Evolutionary conservation across 495 filamentous ascomycete species (phyloP), one percentile per base, ranked within the genome.

Genomic region (Lophiostoma macrostomum): DNA sequence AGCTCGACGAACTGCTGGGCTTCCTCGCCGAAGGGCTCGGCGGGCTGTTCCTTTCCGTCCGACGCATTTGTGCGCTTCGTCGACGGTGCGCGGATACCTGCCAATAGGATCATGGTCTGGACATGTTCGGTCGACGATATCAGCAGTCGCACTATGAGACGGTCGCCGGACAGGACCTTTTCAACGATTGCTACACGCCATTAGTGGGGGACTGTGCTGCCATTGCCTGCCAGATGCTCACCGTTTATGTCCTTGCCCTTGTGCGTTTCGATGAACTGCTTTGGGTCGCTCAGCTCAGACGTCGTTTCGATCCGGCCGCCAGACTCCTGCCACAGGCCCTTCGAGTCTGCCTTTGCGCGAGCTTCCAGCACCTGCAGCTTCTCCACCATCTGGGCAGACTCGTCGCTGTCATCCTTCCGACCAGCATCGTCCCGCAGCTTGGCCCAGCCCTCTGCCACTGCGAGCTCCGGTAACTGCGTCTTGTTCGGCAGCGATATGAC

Each of bases 381-480:
- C 53, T 93, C 86, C 22, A 97, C 71, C 48, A 84, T 75, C 39
- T 78, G 73, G 36, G 81, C 62, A 11, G 82, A 75, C 37, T 90
- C 86, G 37, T 91, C 86, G 0, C 84, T 79, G 23, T 96, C 87
- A 41, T 95, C 90, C 57, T 87, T 89, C 32, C 84, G 78, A 51
- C 89, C 89, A 20, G 90, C 88, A 71, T 97, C 93, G 50, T 99
- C 91, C 41, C 94, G 80, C 30, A 99, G 74, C 65, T 90, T 94
- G 49, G 86, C 75, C 88, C 88, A 95, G 42, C 94, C 94, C 58
- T 91, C 86, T 50, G 85, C 78, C 35, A 96, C 83, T 43, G 82
- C 74, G 30, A 84, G 79, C 23, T 96, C 91, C 16, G 91, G 88
- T 31, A 97, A 69, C 38, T 79, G 72, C 29, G 54, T 53, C 28